Base-by-base conservation (phyloP, 345 rosid genomes). In the Brassica rapa region DNA sequence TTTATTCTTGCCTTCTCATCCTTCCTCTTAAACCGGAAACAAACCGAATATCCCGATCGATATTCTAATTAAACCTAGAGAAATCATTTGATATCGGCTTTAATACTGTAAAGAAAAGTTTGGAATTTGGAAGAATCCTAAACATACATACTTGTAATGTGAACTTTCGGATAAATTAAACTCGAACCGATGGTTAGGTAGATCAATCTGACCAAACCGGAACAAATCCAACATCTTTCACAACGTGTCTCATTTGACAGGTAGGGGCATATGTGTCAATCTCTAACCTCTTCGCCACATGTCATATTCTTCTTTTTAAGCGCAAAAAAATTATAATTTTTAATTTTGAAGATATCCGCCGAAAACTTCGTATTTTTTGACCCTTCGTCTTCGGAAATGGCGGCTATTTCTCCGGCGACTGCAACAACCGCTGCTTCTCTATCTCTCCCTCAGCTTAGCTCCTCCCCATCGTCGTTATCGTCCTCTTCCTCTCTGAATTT, bases 351-450 rank as follows among this genome's bases (percentile, higher is more conserved):
- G 75, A 62, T 80, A 69, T 80, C 68, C 56, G 67, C 79, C 83
- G 72, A 14, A 0, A 64, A 74, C 9, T 74, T 70, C 62, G 80
- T 55, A 56, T 3, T 39, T 11, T 29, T 75, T 80, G 63, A 64
- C 83, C 80, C 59, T 70, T 80, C 80, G 73, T 70, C 6, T 32
- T 63, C 77, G 73, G 68, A 39, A 77, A 82, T 82, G 84, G 57
- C 82, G 79, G 79, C 82, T 73, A 21, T 73, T 77, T 55, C 84
- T 29, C 77, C 82, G 82, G 82, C 76, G 68, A 68, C 75, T 68
- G 46, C 75, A 68, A 67, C 78, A 10, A 51, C 56, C 66, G 53
- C 66, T 37, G n/a, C 29, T 11, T 68, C 76, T 16, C 56, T 72
- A 67, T 65, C 72, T 63, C 75, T 77, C 6, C 64, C 72, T n/a